Evolutionary conservation across 352 stramenopile species (phyloP).

Genomic region (Pythium dissimile): DNA sequence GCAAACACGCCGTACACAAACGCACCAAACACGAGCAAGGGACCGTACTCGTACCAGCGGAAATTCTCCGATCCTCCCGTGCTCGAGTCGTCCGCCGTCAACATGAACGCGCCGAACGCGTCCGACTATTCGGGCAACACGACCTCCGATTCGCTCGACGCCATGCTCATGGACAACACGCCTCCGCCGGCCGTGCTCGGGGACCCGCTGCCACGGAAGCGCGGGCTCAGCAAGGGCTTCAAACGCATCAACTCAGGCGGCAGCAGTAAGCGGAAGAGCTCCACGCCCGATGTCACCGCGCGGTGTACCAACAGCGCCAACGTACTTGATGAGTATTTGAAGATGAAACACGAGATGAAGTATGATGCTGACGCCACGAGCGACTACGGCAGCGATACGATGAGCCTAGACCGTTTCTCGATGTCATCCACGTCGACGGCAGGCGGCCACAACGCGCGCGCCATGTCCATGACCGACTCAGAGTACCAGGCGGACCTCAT

Average conservation of each 20-base stretch:
- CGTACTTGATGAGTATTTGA: conserved; percentile 70
- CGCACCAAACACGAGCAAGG: conserved; percentile 50
- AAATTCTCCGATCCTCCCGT: conserved; percentile 34
- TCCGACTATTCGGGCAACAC: conserved; percentile 29
- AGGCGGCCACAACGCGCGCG: conserved; percentile 18
- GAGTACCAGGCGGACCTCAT: conserved; percentile 56
- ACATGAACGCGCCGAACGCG: conserved; percentile 7
- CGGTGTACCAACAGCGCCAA: conserved; percentile 53
- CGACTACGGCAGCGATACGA: conserved; percentile 53
- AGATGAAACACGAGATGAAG: conserved; percentile 78
- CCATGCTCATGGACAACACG: conserved; percentile 49
- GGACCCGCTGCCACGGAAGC: conserved; percentile 20
- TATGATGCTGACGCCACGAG: conserved; percentile 49
- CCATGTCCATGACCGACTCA: conserved; percentile 64
- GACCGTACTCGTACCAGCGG: conserved; percentile 22
- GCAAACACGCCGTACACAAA: conserved; percentile 46
- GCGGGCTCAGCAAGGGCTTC: conserved; percentile 37
- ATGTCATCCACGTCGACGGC: conserved; percentile 42
- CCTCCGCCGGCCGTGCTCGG: conserved; percentile 44
- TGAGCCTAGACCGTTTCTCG: conserved; percentile 49
- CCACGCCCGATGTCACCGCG: conserved; percentile 35
- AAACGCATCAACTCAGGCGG: conserved; percentile 37
- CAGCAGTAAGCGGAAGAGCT: conserved; percentile 8
- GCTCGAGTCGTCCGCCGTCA: conserved; percentile 29
- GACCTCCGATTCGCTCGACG: conserved; percentile 38